Percentiles rank a stretch among this genome's conserved stretches.
phyloP scores from a whole-genome alignment of 176 grass and related monocot genomes.

The Triticum timopheevii region DNA sequence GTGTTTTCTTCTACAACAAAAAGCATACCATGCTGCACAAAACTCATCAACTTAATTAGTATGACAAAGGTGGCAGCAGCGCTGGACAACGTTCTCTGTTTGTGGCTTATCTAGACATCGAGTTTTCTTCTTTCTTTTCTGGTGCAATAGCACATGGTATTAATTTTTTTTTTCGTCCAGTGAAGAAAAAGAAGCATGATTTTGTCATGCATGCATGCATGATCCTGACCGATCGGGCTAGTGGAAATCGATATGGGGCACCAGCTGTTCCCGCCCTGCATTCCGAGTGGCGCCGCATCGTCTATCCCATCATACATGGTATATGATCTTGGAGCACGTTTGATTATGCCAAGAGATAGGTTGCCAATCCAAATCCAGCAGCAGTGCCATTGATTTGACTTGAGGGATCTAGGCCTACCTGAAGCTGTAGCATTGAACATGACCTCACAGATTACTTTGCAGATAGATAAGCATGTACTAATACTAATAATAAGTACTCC shows the following conservation, averaged over 20 bases:
- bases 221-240: neutral
- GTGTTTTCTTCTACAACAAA: neutral
- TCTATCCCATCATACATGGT: neutral
- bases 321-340: neutral
- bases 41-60: neutral
- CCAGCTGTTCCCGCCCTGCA: neutral
- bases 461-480: neutral
- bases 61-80: neutral
- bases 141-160: neutral
- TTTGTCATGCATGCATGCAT: neutral
- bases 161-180: neutral
- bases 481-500: no score
- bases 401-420: neutral
- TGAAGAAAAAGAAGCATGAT: neutral
- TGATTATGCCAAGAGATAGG: neutral
- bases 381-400: neutral
- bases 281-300: neutral
- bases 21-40: neutral
- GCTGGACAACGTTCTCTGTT: neutral
- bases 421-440: constrained; percentile 9
- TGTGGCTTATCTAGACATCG: neutral
- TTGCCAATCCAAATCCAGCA: constrained; percentile 12
- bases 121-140: neutral
- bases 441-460: neutral
- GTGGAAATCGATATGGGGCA: constrained; percentile 5